Base-by-base conservation (phyloP, 768 basidiomycete species). In the Cystofilobasidium capitatum region DNA sequence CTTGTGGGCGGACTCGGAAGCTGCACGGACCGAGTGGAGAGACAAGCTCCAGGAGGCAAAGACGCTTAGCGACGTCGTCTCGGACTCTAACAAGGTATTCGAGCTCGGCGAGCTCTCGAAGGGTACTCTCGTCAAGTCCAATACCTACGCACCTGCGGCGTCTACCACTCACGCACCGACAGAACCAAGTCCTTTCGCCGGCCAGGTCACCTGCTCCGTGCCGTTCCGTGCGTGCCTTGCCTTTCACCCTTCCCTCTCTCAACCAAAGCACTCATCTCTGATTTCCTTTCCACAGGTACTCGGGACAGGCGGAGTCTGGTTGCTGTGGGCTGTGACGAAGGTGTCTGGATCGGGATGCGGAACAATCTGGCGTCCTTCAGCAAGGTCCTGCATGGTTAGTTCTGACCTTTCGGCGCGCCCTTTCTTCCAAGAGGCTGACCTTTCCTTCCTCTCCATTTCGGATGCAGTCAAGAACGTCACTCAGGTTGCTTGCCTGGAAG, bases 401-500 rank as follows among this genome's bases (percentile, higher is more conserved):
- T 17, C 9, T 16, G 6, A 26, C 24, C 8, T n/a, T 45, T 16
- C 24, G 4, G 44, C 44, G 17, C 49, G 49, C 49, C 31, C 24
- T 12, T n/a, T 6, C 47, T 12, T 8, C 47, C 20, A 24, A 16
- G 12, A 12, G 20, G 9, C 49, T 29, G 49, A 51, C 17, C 8
- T 22, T 44, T 44, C 9, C 12, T 29, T 29, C 49, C 8, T 29
- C 12, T 20, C 12, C n/a, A n/a, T 9, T 29, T 20, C 49, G n/a
- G 8, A 8, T 29, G 20, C 24, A 51, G 79, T 98, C 54, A 91
- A 91, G 77, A 85, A 86, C 80, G 92, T 98, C 37, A 92, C 91
- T 0, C 91, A 96, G 74, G 91, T 90, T 75, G 92, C 92, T 0
- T 93, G 97, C 83, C 79, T 98, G 9, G 91, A 96, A 74, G 89